These are phyloP conservation scores for Mimosa pudica DNA, from an alignment of 306 rosid species.

Conservation along the genomic window DNA sequence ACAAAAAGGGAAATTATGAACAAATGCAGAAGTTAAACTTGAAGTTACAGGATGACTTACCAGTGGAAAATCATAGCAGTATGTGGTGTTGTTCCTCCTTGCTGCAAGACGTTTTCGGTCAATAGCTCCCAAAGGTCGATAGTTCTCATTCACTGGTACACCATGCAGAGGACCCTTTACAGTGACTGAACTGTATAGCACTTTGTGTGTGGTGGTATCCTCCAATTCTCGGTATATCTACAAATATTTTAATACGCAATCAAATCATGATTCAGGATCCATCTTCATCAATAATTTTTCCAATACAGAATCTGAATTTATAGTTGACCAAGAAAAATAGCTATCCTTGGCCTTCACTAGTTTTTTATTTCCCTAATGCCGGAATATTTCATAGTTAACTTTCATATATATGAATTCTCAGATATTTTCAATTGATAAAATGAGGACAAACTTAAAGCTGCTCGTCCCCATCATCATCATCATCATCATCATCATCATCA, in stretches of 20 bases:
- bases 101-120: conserved; percentile 89
- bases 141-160: conserved; percentile 72
- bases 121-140: conserved; percentile 82
- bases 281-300: conserved; percentile 14
- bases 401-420: neutral
- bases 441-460: neutral
- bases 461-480: neutral
- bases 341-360: neutral
- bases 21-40: conserved; percentile 19
- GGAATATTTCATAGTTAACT: neutral
- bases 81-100: conserved; percentile 90
- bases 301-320: conserved; percentile 9
- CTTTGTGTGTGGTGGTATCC: conserved; percentile 60
- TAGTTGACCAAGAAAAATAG: neutral
- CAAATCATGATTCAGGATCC: conserved; percentile 28
- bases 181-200: conserved; percentile 71
- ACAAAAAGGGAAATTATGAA: neutral
- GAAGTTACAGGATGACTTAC: conserved; percentile 49
- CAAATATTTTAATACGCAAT: conserved; percentile 36
- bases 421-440: neutral
- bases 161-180: conserved; percentile 70
- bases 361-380: neutral
- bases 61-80: conserved; percentile 97
- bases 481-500: neutral
- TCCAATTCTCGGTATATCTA: conserved; percentile 88